Base-by-base conservation (phyloP, 306 rosid species). In the Prinsepia uniflora region DNA sequence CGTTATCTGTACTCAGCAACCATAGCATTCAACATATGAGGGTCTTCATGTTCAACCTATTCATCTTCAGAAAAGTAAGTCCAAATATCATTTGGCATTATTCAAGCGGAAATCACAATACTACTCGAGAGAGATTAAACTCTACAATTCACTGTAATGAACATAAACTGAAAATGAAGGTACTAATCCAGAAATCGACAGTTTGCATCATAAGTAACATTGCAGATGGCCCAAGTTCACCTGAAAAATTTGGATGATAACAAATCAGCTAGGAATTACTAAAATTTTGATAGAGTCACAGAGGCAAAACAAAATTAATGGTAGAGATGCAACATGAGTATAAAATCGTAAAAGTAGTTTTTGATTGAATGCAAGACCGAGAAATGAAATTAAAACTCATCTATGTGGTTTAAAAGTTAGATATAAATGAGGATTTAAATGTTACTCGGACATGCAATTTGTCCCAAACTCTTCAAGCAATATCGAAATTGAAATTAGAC, bases 131-230 rank as follows among this genome's bases (percentile, higher is more conserved):
- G n/a, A 64, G 45, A 73, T 22, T 20, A 7, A 65, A 73, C 50
- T 8, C 52, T 22, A 63, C 42, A 24, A 20, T 34, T 18, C 24
- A 18, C 11, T 18, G 7, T 30, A 36, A 63, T 5, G 24, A 75
- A 68, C 18, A 18, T 14, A 55, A 63, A 70, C 5, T 42, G 19
- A 42, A 75, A 78, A 36, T 50, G n/a, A 72, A 56, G 79, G 71
- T 56, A 70, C 55, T 62, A 66, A 50, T 68, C 59, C 39, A 71
- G 78, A 24, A 24, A 24, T 24, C 30, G 30, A 2, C 30, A 24
- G 30, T 2, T 24, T 24, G 30, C 30, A 24, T 24, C 30, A 24
- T 24, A 0, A 24, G 30, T 24, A 24, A 2, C 30, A 24, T 24
- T 24, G 30, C 30, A 24, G 30, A 24, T 24, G 30, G 30, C 30